These are phyloP conservation scores for Zymoseptoria passerinii DNA, from an alignment of 2,329 filamentous ascomycete genomes.

Conservation along the genomic window DNA sequence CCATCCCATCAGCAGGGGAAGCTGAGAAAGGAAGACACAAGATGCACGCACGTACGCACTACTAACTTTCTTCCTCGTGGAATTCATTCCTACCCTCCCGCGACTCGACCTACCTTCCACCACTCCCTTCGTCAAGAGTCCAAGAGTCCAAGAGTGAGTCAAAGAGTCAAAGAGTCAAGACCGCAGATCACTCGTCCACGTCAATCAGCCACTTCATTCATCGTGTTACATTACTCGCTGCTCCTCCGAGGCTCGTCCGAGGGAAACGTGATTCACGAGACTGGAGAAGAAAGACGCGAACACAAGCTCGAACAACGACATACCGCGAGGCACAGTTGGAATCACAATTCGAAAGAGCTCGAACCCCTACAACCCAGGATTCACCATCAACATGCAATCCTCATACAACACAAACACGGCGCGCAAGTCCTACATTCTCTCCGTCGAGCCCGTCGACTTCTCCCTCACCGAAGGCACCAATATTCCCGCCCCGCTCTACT, in stretches of 20 bases:
- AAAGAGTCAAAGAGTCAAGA: no score
- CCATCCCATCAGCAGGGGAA: no score
- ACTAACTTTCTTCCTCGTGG: no score
- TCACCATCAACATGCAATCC: neutral
- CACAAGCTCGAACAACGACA: neutral
- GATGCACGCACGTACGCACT: no score
- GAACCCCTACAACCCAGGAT: neutral
- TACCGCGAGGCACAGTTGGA: neutral
- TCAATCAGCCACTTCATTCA: neutral
- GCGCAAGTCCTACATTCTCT: conserved; percentile 7
- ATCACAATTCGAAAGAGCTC: neutral
- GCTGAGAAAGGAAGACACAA: no score
- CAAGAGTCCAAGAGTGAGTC: no score
- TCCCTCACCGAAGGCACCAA: conserved; percentile 22
- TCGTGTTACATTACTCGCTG: neutral
- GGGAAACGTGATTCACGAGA: neutral
- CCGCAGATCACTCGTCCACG: neutral
- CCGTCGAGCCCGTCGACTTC: conserved; percentile 19
- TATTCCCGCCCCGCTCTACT: conserved; percentile 20
- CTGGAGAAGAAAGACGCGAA: neutral
- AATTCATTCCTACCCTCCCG: no score
- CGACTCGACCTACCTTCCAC: no score
- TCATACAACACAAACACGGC: neutral
- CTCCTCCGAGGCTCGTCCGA: neutral
- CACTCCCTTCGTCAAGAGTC: no score